These are phyloP conservation scores for Heterotrichella gracilis DNA, from an alignment of 352 stramenopile genomes.

Conservation along the genomic window DNA sequence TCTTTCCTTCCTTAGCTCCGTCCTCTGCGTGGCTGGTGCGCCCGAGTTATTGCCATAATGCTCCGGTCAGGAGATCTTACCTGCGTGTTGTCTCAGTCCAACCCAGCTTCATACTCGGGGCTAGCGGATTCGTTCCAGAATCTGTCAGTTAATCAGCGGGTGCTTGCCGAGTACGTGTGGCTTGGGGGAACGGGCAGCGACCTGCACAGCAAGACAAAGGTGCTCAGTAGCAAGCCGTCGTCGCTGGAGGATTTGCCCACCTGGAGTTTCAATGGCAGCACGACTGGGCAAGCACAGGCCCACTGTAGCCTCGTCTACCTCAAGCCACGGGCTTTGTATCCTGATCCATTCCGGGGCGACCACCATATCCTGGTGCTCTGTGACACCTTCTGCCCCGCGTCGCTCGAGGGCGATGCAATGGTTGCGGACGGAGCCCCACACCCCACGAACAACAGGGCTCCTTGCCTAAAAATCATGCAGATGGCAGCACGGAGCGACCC, in stretches of 20 bases:
- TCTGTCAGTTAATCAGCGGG: constrained; percentile 13
- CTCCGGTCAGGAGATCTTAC: too few species aligned
- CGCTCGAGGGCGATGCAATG: too few species aligned
- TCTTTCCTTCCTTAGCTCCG: too few species aligned
- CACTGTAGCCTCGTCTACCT: constrained; percentile 81
- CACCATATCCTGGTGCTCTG: constrained; percentile 80
- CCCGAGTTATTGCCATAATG: too few species aligned
- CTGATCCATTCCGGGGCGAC: constrained; percentile 63
- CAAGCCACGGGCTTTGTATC: constrained; percentile 54
- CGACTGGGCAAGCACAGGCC: constrained; percentile 64
- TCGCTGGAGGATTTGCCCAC: constrained; percentile 42
- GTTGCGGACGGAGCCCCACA: constrained; percentile 56
- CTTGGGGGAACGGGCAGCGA: constrained; percentile 57
- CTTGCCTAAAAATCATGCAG: constrained; percentile 34
- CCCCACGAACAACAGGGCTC: constrained; percentile 50
- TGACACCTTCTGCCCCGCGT: constrained; percentile 72
- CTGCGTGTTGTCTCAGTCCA: too few species aligned
- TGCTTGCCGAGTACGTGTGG: constrained; percentile 43
- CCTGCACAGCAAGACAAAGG: constrained; percentile 68
- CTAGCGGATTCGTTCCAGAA: too few species aligned
- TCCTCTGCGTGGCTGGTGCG: too few species aligned
- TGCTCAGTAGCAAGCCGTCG: constrained; percentile 27
- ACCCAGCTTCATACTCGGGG: too few species aligned
- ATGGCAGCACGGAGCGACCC: constrained; percentile 26
- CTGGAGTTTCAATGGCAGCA: constrained; percentile 86